Conservation (phyloP, 768 basidiomycete species). For the Tulasnella sp. region DNA sequence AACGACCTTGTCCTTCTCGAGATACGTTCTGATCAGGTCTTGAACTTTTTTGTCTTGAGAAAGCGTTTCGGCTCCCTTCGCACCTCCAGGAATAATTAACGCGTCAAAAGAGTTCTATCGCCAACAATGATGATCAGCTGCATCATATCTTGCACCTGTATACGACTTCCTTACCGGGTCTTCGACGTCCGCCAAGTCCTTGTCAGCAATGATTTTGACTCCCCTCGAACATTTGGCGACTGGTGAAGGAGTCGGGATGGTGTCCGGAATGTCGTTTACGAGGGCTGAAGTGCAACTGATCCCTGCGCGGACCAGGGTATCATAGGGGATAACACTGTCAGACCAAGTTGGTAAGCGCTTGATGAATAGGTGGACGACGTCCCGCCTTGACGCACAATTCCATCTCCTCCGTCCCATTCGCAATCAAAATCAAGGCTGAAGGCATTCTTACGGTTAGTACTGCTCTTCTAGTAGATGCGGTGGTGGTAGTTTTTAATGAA, state of each 20-base stretch:
- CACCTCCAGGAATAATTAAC: constrained; percentile 76
- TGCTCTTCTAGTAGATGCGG: constrained; percentile 2
- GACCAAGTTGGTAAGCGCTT: constrained; percentile 1
- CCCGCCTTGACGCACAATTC: constrained; percentile 64
- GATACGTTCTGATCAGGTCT: constrained; percentile 60
- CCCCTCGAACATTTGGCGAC: constrained; percentile 71
- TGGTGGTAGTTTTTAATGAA: not conserved
- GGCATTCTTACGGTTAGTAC: not conserved
- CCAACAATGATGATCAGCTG: constrained; percentile 33
- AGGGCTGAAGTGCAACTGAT: constrained; percentile 68
- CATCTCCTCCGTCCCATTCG: constrained; percentile 87
- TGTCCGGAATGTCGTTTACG: constrained; percentile 46
- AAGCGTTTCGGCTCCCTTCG: constrained; percentile 75
- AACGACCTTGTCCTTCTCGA: constrained; percentile 60
- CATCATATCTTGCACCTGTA: not conserved
- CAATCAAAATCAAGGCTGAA: constrained; percentile 73
- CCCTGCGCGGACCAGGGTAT: constrained; percentile 79
- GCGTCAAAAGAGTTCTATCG: constrained; percentile 66
- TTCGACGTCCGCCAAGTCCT: constrained; percentile 36
- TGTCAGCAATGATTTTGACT: constrained; percentile 71
- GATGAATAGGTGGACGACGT: not conserved
- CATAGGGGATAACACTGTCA: constrained; percentile 74
- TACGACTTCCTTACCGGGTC: constrained; percentile 24
- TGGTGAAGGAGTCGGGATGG: constrained; percentile 43
- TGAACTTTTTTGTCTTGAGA: constrained; percentile 65